Base-by-base conservation (phyloP, 345 rosid species). In the Populus tremula region DNA sequence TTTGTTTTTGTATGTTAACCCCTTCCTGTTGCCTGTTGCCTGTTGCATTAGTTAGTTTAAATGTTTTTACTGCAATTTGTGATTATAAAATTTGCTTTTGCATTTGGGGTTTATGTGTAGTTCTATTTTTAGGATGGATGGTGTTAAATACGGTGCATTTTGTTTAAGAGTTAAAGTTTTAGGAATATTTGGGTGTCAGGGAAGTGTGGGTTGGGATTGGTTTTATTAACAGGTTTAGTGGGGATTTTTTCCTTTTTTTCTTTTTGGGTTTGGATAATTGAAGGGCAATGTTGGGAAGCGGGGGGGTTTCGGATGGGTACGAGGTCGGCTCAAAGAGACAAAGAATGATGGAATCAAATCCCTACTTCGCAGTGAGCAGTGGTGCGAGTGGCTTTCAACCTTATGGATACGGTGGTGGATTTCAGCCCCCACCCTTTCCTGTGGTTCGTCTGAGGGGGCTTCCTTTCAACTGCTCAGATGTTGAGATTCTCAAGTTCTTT, bases 271-370 rank as follows among this genome's bases (percentile, higher is more conserved):
- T 88, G 93, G 82, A 84, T 89, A 81, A 89, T 76, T 89, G 93
- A 91, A 94, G 98, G 97, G 98, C 90, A 78, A 91, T 91, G 93
- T 92, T 94, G 88, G 98, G 98, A 87, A 87, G 97, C 93, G 93
- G 94, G 95, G 97, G 95, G 94, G 84, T 89, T 89, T 90, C 92
- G 77, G 94, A 91, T 86, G 92, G 96, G 87, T 94, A 91, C 93
- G 96, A 88, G 94, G 97, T 92, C 79, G 97, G 97, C 91, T 91
- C 98, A 90, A 94, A 94, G 98, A 92, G 98, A 92, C 98, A 91
- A 86, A 90, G 98, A 94, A 94, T 94, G 97, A 94, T 87, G 92
- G 97, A 91, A 89, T 90, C 98, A 68, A 89, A 89, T 92, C 97
- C 98, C 86, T 94, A 93, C 98, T 91, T 94, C 91, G 95, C 97